phyloP scores from a whole-genome alignment of 2,329 filamentous ascomycete genomes.

The Xylariaceae sp. region DNA sequence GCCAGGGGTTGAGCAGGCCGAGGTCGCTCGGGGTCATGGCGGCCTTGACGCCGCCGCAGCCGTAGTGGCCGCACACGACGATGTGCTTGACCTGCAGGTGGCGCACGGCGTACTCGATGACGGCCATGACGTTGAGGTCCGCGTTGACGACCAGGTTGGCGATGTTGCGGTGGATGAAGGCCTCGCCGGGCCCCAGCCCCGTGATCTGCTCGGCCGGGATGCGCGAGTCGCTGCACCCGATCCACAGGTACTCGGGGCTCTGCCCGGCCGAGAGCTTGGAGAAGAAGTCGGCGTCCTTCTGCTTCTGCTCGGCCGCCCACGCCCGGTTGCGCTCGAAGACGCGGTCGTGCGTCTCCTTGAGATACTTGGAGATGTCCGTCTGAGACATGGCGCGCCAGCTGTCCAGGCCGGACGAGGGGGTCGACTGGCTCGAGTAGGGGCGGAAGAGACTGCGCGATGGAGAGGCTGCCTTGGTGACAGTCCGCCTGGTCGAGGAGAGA shows the following conservation, averaged over 20 bases:
- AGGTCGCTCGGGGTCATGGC: slow-evolving; percentile 65
- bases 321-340: slow-evolving; percentile 62
- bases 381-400: slow-evolving; percentile 17
- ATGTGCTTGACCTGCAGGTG: slow-evolving; percentile 78
- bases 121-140: slow-evolving; percentile 72
- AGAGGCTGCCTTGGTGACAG: not conserved
- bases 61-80: slow-evolving; percentile 72
- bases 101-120: slow-evolving; percentile 80
- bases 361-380: slow-evolving; percentile 43
- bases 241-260: slow-evolving; percentile 70
- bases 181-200: slow-evolving; percentile 76
- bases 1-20: slow-evolving; percentile 65
- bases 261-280: slow-evolving; percentile 56
- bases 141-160: slow-evolving; percentile 77
- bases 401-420: slow-evolving; percentile 1
- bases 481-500: not conserved
- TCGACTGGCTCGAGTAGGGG: not conserved
- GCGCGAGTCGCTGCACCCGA: slow-evolving; percentile 84
- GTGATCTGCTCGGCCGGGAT: slow-evolving; percentile 88
- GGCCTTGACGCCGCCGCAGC: slow-evolving; percentile 68
- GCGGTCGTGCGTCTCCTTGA: slow-evolving; percentile 56
- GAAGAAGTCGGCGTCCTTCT: slow-evolving; percentile 59
- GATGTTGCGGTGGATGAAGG: slow-evolving; percentile 93
- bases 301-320: slow-evolving; percentile 55
- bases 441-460: not conserved